Evolutionary conservation across 139 green algal species (phyloP), one percentile per base, ranked within the genome.

Genomic region (Gonium pectorale): DNA sequence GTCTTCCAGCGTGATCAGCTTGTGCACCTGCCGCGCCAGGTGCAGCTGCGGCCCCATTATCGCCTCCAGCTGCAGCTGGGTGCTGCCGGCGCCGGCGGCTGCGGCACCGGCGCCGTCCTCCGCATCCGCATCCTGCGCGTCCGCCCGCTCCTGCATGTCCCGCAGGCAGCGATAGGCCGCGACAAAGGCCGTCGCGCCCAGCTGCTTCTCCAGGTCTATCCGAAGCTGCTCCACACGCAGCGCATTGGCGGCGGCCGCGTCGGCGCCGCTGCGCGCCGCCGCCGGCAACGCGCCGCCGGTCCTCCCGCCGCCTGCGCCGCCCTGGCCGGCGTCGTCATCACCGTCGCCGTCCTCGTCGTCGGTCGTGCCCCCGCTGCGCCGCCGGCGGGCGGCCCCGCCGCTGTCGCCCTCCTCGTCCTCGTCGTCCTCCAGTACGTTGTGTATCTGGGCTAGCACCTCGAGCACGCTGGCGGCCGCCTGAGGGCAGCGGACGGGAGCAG

Each of bases 181-280:
- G 35, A 89, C 17, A 35, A 89, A 86, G 15, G 59, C 31, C 9
- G 40, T 38, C 21, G 77, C 70, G 1, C 87, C 91, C 24, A 95
- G 88, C 88, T 95, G 87, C 26, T 67, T 51, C 75, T 95, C 90
- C 31, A 95, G 78, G 2, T 66, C 86, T 56, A 90, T 92, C 83
- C 87, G 72, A 29, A 86, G 69, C 51, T 86, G 35, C 77, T 88
- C 74, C 38, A 86, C 81, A 60, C 71, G 69, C 29, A 75, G 46
- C 8, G 85, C 77, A 27, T 88, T 84, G 40, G 44, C 63, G 0
- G 83, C 83, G 2, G 73, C 73, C 31, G 63, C 62, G 22, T 44
- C 78, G 1, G 78, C 44, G 33, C 63, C 63, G 64, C 41, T 38
- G 38, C 44, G 67, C 40, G 43, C 26, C 67, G 43, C 26, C 67